These are phyloP conservation scores for Alternaria sp. DNA, from an alignment of 2,329 filamentous ascomycete genomes.

Conservation along the genomic window DNA sequence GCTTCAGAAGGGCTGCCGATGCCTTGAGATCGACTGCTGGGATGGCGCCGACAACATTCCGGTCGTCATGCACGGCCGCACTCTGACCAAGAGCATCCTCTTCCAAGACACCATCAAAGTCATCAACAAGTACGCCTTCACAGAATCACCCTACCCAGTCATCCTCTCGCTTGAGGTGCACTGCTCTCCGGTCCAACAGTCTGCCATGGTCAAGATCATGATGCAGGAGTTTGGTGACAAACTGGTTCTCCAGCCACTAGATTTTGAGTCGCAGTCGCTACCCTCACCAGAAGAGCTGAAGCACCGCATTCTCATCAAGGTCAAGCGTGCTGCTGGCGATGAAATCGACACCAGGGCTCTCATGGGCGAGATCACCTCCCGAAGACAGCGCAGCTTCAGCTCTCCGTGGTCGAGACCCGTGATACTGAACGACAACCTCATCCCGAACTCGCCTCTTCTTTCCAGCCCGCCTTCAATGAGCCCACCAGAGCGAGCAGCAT, in stretches of 20 bases:
- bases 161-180: slow-evolving; percentile 97
- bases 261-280: slow-evolving; percentile 70
- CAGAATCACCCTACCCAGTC: slow-evolving; percentile 83
- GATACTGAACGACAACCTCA: slow-evolving; percentile 62
- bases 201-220: slow-evolving; percentile 88
- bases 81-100: slow-evolving; percentile 84
- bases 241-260: slow-evolving; percentile 77
- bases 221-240: slow-evolving; percentile 80
- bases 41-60: slow-evolving; percentile 88
- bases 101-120: slow-evolving; percentile 92
- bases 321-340: slow-evolving; percentile 75
- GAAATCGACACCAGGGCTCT: slow-evolving; percentile 45
- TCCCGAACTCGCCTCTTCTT: slow-evolving; percentile 57
- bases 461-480: slow-evolving; percentile 61
- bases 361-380: slow-evolving; percentile 42
- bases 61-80: slow-evolving; percentile 88
- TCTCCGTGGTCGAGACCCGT: slow-evolving; percentile 74
- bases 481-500: slow-evolving; percentile 55
- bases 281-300: slow-evolving; percentile 87
- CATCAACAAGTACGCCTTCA: slow-evolving; percentile 93
- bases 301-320: slow-evolving; percentile 87
- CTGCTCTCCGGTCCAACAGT: slow-evolving; percentile 82
- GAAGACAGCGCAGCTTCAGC: slow-evolving; percentile 71
- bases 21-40: slow-evolving; percentile 98
- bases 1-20: slow-evolving; percentile 86